A percentile compares a stretch with the other conserved stretches of the same genome.
These are phyloP conservation scores for Alternaria solani DNA, from an alignment of 2,329 filamentous ascomycete genomes.

Conservation along the genomic window DNA sequence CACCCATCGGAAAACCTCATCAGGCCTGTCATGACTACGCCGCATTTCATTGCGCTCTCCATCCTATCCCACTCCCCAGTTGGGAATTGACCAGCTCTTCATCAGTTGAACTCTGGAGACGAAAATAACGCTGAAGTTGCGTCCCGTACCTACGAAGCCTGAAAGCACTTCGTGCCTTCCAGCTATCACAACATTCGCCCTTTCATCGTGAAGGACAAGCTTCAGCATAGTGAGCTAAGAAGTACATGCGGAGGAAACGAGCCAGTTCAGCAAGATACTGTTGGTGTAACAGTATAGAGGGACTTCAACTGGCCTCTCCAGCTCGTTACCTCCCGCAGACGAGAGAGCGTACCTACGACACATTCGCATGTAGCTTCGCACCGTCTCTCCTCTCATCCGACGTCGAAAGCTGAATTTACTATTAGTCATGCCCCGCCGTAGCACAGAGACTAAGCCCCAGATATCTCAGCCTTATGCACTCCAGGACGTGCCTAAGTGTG, in stretches of 20 bases:
- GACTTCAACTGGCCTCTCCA: neutral
- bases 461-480: conserved; percentile 42
- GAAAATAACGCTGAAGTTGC: neutral
- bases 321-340: too few species aligned
- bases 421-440: conserved; percentile 21
- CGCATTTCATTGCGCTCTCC: neutral
- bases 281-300: neutral
- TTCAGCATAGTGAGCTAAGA: neutral
- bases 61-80: neutral
- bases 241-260: neutral
- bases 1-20: conserved; percentile 10
- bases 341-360: neutral
- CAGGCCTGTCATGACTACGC: conserved; percentile 4
- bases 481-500: conserved; percentile 30
- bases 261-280: neutral
- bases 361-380: neutral
- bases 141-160: neutral
- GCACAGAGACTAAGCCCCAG: conserved; percentile 26
- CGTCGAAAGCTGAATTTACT: neutral
- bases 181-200: neutral
- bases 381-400: too few species aligned
- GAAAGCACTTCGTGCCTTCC: neutral
- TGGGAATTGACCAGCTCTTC: neutral
- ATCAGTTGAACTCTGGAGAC: neutral
- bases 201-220: neutral